Conservation (phyloP, 768 basidiomycete genomes). For the Trametes maxima region DNA sequence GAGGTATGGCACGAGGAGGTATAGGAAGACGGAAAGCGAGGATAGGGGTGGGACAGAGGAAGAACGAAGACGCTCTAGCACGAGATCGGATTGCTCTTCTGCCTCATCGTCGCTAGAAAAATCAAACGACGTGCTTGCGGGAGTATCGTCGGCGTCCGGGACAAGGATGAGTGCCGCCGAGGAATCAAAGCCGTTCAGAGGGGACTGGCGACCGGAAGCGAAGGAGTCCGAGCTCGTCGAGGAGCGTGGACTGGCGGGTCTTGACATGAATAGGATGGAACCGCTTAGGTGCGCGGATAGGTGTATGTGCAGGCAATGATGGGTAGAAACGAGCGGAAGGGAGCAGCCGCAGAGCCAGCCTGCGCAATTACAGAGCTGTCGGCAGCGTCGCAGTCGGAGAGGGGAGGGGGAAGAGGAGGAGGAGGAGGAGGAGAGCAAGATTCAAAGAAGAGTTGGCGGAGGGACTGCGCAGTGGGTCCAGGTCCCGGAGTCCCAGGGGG, state of each 20-base stretch:
- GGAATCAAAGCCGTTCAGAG: slow-evolving; percentile 36
- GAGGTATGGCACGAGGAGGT: slow-evolving; percentile 69
- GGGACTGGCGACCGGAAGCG: slow-evolving; percentile 27
- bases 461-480: too few relatives aligned
- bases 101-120: slow-evolving; percentile 48
- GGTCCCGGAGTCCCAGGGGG: slow-evolving; percentile 6
- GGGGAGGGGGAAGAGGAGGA: slow-evolving; percentile 1
- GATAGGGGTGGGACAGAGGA: slow-evolving; percentile 57
- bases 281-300: neutral
- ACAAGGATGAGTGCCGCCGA: slow-evolving; percentile 66
- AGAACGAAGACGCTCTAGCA: slow-evolving; percentile 28
- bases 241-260: slow-evolving; percentile 24
- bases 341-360: slow-evolving; percentile 23
- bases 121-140: slow-evolving; percentile 29
- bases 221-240: slow-evolving; percentile 30
- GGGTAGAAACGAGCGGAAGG: slow-evolving; percentile 4
- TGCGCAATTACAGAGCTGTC: slow-evolving; percentile 20
- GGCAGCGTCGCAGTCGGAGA: slow-evolving; percentile 5
- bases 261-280: neutral
- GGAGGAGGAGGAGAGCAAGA: slow-evolving; percentile 1
- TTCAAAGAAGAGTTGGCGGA: neutral
- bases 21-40: slow-evolving; percentile 61
- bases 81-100: slow-evolving; percentile 39
- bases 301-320: neutral
- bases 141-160: slow-evolving; percentile 51